Evolutionary conservation across 345 rosid species (phyloP), one percentile per base, ranked within the genome.

Genomic region (Trapa incisa): DNA sequence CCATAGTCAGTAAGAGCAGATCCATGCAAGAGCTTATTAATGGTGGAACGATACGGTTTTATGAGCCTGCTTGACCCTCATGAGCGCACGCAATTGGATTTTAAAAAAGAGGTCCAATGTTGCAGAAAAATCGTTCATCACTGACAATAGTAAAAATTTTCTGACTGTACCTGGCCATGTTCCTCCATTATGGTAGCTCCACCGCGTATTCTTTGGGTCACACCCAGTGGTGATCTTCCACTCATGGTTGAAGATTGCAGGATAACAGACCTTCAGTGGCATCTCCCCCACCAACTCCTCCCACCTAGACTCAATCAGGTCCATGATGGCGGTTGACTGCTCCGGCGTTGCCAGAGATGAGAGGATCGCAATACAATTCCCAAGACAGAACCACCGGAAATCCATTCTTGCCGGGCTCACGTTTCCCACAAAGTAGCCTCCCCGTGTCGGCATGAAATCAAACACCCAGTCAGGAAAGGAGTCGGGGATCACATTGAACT

Each of bases 101-200:
- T 22, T 22, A 22, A 22, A 22, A 22, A 22, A 22, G 29, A 22
- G 29, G 29, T 22, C 29, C 29, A 22, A 22, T 22, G 29, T 22
- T 22, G 29, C 29, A 22, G 29, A 22, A 22, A 22, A 22, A 22
- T 22, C 29, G 29, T 22, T 22, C 29, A 22, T 22, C 29, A 22
- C 29, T 22, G 29, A 45, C 11, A 11, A 45, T 6, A 5, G 48
- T 11, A 52, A 29, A 15, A 4, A 57, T n/a, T 42, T 48, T 10
- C 15, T 9, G 29, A 56, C 48, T 65, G 63, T 80, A 90, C 97
- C 98, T 83, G 98, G 95, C 98, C 97, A 93, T 64, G 98, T 90
- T 70, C 98, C 98, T 47, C 96, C 97, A 64, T 93, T 93, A 79
- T 93, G 98, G 80, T 93, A 93, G 67, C 98, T 93, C 97, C 98